Percentiles rank a stretch among this genome's conserved stretches.
phyloP scores from a whole-genome alignment of 208 protist species.

The Angomonas ambiguus region DNA sequence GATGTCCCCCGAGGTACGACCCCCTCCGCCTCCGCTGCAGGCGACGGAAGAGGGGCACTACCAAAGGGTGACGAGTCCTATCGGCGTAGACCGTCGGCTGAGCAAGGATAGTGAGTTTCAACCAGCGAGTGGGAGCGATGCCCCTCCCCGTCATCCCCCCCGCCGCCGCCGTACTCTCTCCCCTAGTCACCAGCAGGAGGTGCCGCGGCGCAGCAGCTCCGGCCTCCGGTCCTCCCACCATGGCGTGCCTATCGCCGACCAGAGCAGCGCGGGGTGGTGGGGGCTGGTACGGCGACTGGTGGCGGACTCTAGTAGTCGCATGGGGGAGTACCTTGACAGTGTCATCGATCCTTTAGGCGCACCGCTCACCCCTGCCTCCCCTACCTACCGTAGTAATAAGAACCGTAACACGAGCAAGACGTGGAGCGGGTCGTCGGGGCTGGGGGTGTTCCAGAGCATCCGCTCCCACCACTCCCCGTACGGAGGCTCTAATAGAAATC shows the following conservation, averaged over 20 bases:
- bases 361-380: no score
- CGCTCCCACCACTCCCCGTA: not conserved
- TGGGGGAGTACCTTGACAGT: constrained; percentile 28
- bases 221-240: not conserved
- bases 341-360: constrained; percentile 28
- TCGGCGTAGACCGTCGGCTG: not conserved
- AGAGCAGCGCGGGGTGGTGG: constrained; percentile 19
- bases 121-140: not conserved
- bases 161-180: not conserved
- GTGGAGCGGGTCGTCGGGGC: not conserved
- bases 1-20: not conserved
- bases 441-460: not conserved
- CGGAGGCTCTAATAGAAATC: not conserved
- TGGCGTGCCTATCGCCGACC: not conserved
- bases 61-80: not conserved
- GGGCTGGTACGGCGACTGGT: constrained; percentile 10
- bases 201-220: not conserved
- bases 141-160: not conserved
- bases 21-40: no score
- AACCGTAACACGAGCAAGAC: no score
- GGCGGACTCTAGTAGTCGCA: constrained; percentile 11
- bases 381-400: no score
- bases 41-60: not conserved
- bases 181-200: no score
- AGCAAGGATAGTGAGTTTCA: not conserved